Evolutionary conservation across 2,329 filamentous ascomycete species (phyloP).

Genomic region (Neoscytalidium dimidiatum): DNA sequence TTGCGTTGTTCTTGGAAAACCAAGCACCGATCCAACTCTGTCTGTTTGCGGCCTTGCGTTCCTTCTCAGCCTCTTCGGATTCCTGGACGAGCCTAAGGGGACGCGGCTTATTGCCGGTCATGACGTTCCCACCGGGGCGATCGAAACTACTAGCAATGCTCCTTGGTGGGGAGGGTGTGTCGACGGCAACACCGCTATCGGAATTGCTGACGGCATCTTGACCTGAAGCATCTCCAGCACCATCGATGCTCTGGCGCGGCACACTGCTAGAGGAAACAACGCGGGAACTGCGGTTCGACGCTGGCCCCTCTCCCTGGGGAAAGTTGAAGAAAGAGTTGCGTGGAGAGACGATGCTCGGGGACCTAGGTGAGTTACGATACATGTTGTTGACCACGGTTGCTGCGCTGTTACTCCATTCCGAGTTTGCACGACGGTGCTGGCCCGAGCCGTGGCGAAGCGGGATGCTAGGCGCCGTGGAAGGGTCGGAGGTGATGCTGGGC

Average conservation of each 20-base stretch:
- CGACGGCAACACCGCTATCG: constrained; percentile 34
- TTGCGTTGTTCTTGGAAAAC: constrained; percentile 5
- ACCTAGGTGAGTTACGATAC: constrained; percentile 64
- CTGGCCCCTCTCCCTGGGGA: constrained; percentile 48
- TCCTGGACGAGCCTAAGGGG: constrained; percentile 88
- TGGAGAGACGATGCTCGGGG: constrained; percentile 41
- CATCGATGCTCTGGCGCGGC: constrained; percentile 43
- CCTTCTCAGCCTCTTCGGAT: constrained; percentile 46
- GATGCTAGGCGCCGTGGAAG: constrained; percentile 74
- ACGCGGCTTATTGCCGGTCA: constrained; percentile 69
- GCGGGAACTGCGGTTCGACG: constrained; percentile 51
- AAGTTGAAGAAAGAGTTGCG: constrained; percentile 45
- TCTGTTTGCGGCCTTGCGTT: constrained; percentile 47
- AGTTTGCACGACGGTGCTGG: constrained; percentile 46
- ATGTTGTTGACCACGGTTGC: constrained; percentile 83
- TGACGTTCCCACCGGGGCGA: constrained; percentile 36
- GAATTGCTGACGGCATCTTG: constrained; percentile 29
- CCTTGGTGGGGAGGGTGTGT: constrained; percentile 52
- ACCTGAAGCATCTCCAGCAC: constrained; percentile 27
- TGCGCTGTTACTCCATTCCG: constrained; percentile 55
- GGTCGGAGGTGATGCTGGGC: constrained; percentile 53
- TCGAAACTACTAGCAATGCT: constrained; percentile 52
- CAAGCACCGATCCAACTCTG: constrained; percentile 39
- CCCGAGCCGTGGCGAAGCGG: constrained; percentile 60
- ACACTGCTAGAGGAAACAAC: constrained; percentile 49